Evolutionary conservation across 164 flowering plant species (phyloP), one percentile per base, ranked within the genome.

Genomic region (Kalanchoe fedtschenkoi): DNA sequence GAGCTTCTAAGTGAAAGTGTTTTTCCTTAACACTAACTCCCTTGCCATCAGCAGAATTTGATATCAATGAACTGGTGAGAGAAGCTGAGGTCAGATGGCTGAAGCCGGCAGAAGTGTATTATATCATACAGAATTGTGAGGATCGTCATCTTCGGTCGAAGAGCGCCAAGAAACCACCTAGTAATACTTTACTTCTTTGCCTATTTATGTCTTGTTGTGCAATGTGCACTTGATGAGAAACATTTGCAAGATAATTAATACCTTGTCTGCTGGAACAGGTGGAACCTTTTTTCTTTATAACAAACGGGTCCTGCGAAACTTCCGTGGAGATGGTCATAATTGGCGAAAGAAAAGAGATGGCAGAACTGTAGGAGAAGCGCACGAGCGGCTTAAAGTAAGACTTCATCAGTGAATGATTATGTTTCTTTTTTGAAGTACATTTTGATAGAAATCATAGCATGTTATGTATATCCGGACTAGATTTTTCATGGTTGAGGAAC

Each of bases 271-370:
- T 26, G 11, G 33, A 26, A 68, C 72, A 93, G 99, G 96, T 86
- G 99, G 99, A 21, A 85, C 96, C 26, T 62, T 95, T 76, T 95
- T 77, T 74, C 91, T 95, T 11, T 90, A 85, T 74, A 95, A 95
- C 77, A 85, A 81, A 68, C 82, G 96, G 70, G 88, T 90, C 17
- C 83, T 81, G 16, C 77, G 95, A 6, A 83, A 77, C 72, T 95
- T 95, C 61, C 89, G 99, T 8, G 84, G 63, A 75, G 99, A 93
- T 76, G 97, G 97, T 37, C 87, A 88, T 78, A 76, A 19, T 66
- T 93, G 99, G 99, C 80, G 97, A 26, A 90, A 83, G 62, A 93
- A 91, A 76, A 93, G 67, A 77, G 96, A 88, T 71, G 96, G 93
- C 10, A 81, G 79, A 65, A 84, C 92, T 44, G 88, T 93, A 66